phyloP scores from a whole-genome alignment of 164 flowering plant genomes.

The Santalum album region DNA sequence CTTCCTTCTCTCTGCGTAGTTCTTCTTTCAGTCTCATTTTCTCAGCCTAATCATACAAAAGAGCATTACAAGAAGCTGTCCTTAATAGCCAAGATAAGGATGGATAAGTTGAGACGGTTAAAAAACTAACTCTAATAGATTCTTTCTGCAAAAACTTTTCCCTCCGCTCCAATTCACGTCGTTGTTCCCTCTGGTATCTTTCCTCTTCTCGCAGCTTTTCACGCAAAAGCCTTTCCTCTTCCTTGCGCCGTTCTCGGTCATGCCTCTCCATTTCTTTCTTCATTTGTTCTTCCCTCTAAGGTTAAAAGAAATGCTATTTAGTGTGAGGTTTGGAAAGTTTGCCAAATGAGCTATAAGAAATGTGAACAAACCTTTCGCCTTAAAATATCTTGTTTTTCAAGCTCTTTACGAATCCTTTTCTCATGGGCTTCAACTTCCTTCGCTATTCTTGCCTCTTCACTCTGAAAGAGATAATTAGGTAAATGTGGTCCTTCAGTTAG shows the following conservation, averaged over 20 bases:
- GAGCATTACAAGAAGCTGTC: background rate
- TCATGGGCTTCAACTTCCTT: slow-evolving; percentile 90
- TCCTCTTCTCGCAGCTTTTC: slow-evolving; percentile 90
- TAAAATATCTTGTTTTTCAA: slow-evolving; percentile 77
- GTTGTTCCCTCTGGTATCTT: slow-evolving; percentile 68
- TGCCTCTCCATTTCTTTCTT: slow-evolving; percentile 85
- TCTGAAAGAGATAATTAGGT: slow-evolving; percentile 28
- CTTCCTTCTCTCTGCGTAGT: slow-evolving; percentile 72
- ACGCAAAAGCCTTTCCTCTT: slow-evolving; percentile 82
- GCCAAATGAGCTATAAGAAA: background rate
- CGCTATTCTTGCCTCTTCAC: slow-evolving; percentile 76
- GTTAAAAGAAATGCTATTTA: slow-evolving; percentile 6
- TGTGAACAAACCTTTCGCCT: slow-evolving; percentile 60
- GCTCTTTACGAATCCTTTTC: slow-evolving; percentile 78
- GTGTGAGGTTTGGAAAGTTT: background rate
- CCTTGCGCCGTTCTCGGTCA: slow-evolving; percentile 87
- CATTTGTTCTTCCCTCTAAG: slow-evolving; percentile 84
- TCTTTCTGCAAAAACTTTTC: slow-evolving; percentile 81
- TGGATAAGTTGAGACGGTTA: background rate
- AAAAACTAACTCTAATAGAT: slow-evolving; percentile 49
- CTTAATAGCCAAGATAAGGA: background rate
- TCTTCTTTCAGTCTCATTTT: slow-evolving; percentile 85
- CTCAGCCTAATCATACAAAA: slow-evolving; percentile 54
- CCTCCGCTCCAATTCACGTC: slow-evolving; percentile 77
- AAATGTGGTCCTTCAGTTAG: background rate